Conservation (phyloP, 1,284 basidiomycete genomes). For the Ceraceosorus guamensis region DNA sequence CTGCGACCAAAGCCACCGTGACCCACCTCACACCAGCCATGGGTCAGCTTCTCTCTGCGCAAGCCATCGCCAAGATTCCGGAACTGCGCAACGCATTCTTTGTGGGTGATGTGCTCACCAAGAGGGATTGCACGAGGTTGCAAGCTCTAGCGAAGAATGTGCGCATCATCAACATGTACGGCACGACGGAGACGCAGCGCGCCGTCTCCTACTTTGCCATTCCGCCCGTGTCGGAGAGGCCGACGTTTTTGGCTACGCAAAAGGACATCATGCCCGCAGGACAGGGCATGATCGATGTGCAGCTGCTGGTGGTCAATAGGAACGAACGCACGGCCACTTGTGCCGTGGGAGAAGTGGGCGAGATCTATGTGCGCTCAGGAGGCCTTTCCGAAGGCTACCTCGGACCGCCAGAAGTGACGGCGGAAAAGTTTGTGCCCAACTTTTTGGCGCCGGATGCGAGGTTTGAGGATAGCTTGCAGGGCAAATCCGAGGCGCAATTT, state of each 20-base stretch:
- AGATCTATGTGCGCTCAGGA: constrained; percentile 95
- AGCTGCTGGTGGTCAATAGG: constrained; percentile 92
- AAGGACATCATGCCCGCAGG: constrained; percentile 99
- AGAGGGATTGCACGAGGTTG: constrained; percentile 90
- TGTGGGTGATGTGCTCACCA: constrained; percentile 97
- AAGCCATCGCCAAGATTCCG: constrained; percentile 82
- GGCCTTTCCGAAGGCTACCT: constrained; percentile 94
- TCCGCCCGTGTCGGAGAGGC: constrained; percentile 73
- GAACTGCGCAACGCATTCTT: constrained; percentile 88
- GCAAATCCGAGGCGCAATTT: constrained; percentile 35
- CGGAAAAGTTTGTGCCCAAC: constrained; percentile 55
- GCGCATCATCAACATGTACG: constrained; percentile 94
- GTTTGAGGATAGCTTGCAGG: constrained; percentile 38
- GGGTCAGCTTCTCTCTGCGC: constrained; percentile 95
- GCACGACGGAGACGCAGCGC: constrained; percentile 97
- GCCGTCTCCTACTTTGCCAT: constrained; percentile 97
- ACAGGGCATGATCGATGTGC: constrained; percentile 94
- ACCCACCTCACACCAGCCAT: constrained; percentile 92
- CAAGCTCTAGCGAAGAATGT: constrained; percentile 90
- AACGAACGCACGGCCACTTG: constrained; percentile 81
- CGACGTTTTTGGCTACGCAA: constrained; percentile 83
- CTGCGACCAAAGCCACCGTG: constrained; percentile 66
- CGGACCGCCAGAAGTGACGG: constrained; percentile 67
- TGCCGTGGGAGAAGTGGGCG: constrained; percentile 91
- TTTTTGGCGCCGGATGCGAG: constrained; percentile 35